Evolutionary conservation across 352 stramenopile genomes (phyloP).

Genomic region (Elongisporangium prolatum): DNA sequence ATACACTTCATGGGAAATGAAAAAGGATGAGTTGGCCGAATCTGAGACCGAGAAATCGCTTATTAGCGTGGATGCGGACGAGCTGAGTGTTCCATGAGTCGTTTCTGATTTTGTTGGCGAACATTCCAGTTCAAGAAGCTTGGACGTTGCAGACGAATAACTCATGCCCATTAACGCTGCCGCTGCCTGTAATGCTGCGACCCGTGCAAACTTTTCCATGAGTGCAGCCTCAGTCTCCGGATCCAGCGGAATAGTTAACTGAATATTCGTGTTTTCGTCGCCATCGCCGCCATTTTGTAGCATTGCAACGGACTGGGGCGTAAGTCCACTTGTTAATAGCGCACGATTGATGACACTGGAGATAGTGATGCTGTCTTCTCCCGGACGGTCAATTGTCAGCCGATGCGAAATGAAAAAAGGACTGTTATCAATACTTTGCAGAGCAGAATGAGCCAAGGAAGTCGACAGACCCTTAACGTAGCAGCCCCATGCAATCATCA

Average conservation of each 20-base stretch:
- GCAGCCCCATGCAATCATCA: slow-evolving; percentile 67
- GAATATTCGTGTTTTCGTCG: slow-evolving; percentile 17
- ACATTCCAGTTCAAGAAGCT: slow-evolving; percentile 28
- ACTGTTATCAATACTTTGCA: slow-evolving; percentile 54
- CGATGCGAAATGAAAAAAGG: slow-evolving; percentile 66
- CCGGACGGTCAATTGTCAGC: slow-evolving; percentile 61
- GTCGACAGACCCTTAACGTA: slow-evolving; percentile 71
- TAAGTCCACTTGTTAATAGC: slow-evolving; percentile 18
- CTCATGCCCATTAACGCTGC: slow-evolving; percentile 24
- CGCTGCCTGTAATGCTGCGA: slow-evolving; percentile 48
- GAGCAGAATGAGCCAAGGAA: slow-evolving; percentile 55
- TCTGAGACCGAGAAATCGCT: neutral
- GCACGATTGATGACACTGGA: slow-evolving; percentile 64
- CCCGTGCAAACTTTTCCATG: slow-evolving; percentile 62
- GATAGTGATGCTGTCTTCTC: slow-evolving; percentile 70
- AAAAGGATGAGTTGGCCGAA: neutral
- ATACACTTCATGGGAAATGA: neutral
- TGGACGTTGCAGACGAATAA: slow-evolving; percentile 22
- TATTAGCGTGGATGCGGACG: neutral
- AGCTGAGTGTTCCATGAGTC: slow-evolving; percentile 5
- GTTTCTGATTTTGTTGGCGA: slow-evolving; percentile 21
- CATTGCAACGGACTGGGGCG: slow-evolving; percentile 12
- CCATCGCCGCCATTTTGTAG: slow-evolving; percentile 44
- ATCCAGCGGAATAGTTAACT: slow-evolving; percentile 27
- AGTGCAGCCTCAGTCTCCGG: slow-evolving; percentile 43